phyloP scores from a whole-genome alignment of 192 early-diverging fungal genomes.

The Irineochytrium annulatum region DNA sequence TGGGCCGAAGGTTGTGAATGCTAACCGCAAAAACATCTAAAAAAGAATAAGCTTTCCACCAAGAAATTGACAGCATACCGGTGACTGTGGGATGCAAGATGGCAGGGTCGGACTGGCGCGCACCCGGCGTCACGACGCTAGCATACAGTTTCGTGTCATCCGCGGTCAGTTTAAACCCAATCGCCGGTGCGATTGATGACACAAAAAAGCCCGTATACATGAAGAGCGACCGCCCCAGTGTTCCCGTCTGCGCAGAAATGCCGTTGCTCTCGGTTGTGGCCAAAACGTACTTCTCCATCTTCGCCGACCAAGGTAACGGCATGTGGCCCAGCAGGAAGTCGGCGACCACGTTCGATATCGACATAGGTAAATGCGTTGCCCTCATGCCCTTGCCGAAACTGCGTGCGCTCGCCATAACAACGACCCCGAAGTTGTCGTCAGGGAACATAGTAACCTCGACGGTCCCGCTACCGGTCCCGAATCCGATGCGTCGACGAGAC shows the following conservation, averaged over 20 bases:
- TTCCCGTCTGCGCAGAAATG: no score
- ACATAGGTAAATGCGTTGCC: conserved; percentile 5
- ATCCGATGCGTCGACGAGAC: conserved; percentile 2
- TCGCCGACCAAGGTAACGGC: background rate
- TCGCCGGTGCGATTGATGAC: background rate
- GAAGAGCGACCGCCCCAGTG: background rate
- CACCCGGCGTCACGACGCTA: conserved; percentile 1
- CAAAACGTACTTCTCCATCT: no score
- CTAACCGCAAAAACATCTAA: background rate
- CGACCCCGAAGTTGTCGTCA: conserved; percentile 11
- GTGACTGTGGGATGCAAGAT: background rate
- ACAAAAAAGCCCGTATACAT: background rate
- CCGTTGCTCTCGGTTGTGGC: no score
- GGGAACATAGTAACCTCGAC: conserved; percentile 17
- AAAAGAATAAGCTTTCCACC: background rate
- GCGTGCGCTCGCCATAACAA: background rate
- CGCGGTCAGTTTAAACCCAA: background rate
- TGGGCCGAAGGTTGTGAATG: background rate
- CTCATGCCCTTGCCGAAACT: no score
- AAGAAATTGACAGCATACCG: background rate
- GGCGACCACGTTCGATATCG: conserved; percentile 12
- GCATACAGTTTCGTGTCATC: background rate
- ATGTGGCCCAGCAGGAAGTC: conserved; percentile 16
- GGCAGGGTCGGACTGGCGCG: background rate
- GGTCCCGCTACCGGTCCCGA: background rate